Base-by-base conservation (phyloP, 2,329 filamentous ascomycete genomes). In the Mycosphaerella arachidis region DNA sequence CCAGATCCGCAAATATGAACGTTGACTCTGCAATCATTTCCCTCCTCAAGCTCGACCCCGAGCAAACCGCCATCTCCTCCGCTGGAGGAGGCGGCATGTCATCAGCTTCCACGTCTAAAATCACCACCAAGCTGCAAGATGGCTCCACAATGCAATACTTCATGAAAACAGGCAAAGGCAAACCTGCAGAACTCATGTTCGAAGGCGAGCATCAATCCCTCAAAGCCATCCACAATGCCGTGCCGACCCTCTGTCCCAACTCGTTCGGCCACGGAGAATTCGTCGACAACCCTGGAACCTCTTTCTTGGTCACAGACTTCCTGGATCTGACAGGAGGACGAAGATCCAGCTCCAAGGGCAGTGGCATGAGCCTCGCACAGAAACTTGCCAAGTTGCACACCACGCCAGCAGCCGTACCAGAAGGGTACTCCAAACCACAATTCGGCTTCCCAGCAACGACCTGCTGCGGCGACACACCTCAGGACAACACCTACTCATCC, bases 401-500 rank as follows among this genome's bases (percentile, higher is more conserved):
- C 1, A 91, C 86, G 0, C 85, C 88, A 0, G 90, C 89, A 0
- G 89, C 90, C 0, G 73, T 80, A 0, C 86, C 87, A 0, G 73
- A 82, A 10, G 85, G 84, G 20, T 80, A 83, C 64, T 75, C 81
- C 1, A 79, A 71, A 40, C 85, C 86, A 2, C 79, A 86, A 75
- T 97, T 93, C 66, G 93, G 93, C 2, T 97, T 97, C 70, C 89
- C 90, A 0, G 87, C 88, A 0, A 78, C 88, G 0, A 97, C 92
- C 0, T 96, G 90, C 75, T 97, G 93, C 74, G 92, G 92, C 1
- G 84, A 90, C 50, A 94, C 91, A 7, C 83, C 82, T 45, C 93
- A 97, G 75, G 84, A 91, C 52, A 97, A 97, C 71, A 77, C 77
- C 0, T 96, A 84, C 77, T 83, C 80, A 52, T 76, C 79, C 6